A percentile compares a stretch with the other conserved stretches of the same genome.
Conservation (phyloP, 768 basidiomycete genomes). For the Suillus variegatus region DNA sequence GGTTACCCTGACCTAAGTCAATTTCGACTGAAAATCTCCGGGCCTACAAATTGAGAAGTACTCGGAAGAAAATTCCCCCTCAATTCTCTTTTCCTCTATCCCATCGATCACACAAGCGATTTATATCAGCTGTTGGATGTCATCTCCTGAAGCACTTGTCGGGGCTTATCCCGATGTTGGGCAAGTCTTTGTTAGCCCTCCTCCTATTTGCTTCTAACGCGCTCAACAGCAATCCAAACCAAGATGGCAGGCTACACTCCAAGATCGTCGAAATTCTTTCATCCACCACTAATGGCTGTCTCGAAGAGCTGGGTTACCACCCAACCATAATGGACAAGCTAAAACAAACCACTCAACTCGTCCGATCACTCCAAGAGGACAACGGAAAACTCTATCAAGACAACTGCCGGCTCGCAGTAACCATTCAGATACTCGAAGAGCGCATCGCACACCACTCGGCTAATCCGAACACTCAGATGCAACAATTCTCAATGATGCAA, state of each 20-base stretch:
- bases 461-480: constrained; percentile 18
- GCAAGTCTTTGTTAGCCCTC: not conserved
- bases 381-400: constrained; percentile 40
- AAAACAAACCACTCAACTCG: constrained; percentile 27
- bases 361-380: constrained; percentile 31
- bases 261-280: constrained; percentile 47
- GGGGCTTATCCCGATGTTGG: not conserved
- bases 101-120: not conserved
- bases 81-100: not conserved
- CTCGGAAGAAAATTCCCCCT: not conserved
- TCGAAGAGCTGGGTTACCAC: constrained; percentile 49
- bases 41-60: not conserved
- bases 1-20: not conserved
- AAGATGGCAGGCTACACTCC: constrained; percentile 20
- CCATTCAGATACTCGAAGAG: constrained; percentile 32
- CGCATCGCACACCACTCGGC: constrained; percentile 25
- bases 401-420: constrained; percentile 34
- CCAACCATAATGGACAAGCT: constrained; percentile 36
- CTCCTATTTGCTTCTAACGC: not conserved
- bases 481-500: constrained; percentile 23
- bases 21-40: not conserved
- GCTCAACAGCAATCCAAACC: not conserved
- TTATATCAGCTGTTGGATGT: not conserved
- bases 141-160: not conserved
- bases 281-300: constrained; percentile 45